A percentile compares a stretch with the other conserved stretches of the same genome.
phyloP scores from a whole-genome alignment of 768 basidiomycete genomes.

The Lactarius sp. region DNA sequence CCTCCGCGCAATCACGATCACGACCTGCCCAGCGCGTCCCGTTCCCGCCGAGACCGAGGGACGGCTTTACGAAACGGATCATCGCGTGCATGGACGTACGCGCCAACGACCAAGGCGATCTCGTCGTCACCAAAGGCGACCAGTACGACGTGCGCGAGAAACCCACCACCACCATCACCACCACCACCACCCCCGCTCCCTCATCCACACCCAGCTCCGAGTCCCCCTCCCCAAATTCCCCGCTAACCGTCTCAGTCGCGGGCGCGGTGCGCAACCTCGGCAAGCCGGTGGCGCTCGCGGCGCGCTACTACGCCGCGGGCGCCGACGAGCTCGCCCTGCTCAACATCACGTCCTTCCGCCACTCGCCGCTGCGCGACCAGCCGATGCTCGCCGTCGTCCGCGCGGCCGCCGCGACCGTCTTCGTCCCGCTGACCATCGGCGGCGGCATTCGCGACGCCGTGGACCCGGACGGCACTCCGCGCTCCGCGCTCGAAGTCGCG shows the following conservation, averaged over 20 bases:
- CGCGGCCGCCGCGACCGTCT: slow-evolving; percentile 82
- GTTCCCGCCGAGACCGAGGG: slow-evolving; percentile 40
- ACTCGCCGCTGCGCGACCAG: slow-evolving; percentile 91
- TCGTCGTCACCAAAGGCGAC: slow-evolving; percentile 98
- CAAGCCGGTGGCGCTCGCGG: slow-evolving; percentile 90
- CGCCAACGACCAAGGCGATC: slow-evolving; percentile 91
- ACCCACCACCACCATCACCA: slow-evolving; percentile 14
- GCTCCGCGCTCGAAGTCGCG: slow-evolving; percentile 88
- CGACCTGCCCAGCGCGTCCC: slow-evolving; percentile 36
- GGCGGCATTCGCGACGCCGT: slow-evolving; percentile 95
- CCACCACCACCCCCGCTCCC: not conserved
- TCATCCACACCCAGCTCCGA: slow-evolving; percentile 23
- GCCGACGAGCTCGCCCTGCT: slow-evolving; percentile 97
- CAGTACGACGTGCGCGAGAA: slow-evolving; percentile 98
- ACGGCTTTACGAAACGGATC: slow-evolving; percentile 87
- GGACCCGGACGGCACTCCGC: slow-evolving; percentile 90
- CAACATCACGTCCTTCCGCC: slow-evolving; percentile 99
- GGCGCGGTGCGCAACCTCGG: slow-evolving; percentile 94
- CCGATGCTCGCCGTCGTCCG: slow-evolving; percentile 97
- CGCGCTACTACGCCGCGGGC: slow-evolving; percentile 77
- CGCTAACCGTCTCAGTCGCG: slow-evolving; percentile 40
- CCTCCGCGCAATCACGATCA: slow-evolving; percentile 36
- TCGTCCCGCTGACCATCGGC: slow-evolving; percentile 97
- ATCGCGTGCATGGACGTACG: slow-evolving; percentile 98
- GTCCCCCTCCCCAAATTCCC: slow-evolving; percentile 22